These are phyloP conservation scores for Postia placenta DNA, from an alignment of 768 basidiomycete species.

Conservation along the genomic window DNA sequence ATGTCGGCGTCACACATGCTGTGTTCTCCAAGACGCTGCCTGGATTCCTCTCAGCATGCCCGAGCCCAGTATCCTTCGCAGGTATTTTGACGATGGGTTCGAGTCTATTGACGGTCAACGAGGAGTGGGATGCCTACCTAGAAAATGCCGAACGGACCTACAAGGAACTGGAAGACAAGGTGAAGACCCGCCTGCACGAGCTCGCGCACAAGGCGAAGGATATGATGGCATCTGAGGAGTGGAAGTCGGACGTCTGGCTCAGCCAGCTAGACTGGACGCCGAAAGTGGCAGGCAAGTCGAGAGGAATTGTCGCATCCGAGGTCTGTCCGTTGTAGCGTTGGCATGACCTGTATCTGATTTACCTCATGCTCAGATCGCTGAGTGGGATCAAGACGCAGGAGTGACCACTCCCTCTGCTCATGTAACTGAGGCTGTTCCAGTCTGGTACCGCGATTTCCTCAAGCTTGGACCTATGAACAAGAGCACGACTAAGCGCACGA, in stretches of 20 bases:
- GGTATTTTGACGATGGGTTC: constrained; percentile 90
- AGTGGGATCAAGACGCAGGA: too few relatives aligned
- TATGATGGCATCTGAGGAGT: constrained; percentile 44
- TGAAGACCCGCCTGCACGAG: constrained; percentile 55
- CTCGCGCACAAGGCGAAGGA: constrained; percentile 55
- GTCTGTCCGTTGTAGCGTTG: constrained; percentile 17
- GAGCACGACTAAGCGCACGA: constrained; percentile 40
- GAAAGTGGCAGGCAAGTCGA: constrained; percentile 66
- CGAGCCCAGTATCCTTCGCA: constrained; percentile 89
- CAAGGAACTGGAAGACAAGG: constrained; percentile 56
- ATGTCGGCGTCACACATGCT: constrained; percentile 79
- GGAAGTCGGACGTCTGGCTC: constrained; percentile 78
- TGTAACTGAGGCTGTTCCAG: too few relatives aligned
- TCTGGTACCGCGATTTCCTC: constrained; percentile 52
- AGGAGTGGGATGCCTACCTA: constrained; percentile 84
- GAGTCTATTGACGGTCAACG: constrained; percentile 85
- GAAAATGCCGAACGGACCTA: constrained; percentile 73
- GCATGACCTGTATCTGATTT: neutral
- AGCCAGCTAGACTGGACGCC: constrained; percentile 94
- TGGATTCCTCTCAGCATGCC: constrained; percentile 75
- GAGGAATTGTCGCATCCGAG: constrained; percentile 43
- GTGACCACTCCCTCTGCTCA: too few relatives aligned
- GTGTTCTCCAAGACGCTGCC: constrained; percentile 78
- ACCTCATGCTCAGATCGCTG: too few relatives aligned
- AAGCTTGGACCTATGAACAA: constrained; percentile 36